Conservation (phyloP, 2,329 filamentous ascomycete genomes). For the Cyanodermella asteris region DNA sequence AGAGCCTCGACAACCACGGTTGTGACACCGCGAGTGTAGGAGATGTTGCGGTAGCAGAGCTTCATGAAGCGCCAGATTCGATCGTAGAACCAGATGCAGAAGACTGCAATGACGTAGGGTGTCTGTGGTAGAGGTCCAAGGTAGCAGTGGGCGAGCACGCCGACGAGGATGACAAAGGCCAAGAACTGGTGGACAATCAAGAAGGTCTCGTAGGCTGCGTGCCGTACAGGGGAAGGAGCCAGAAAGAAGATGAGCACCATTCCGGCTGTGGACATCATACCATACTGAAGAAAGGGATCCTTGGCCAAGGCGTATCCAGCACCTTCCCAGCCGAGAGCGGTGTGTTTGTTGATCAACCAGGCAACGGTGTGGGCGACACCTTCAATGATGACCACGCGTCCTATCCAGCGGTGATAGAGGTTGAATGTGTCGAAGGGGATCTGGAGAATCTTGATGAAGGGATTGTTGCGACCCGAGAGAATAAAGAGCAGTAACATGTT, state of each 20-base stretch:
- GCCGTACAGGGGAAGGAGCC: slow-evolving; percentile 21
- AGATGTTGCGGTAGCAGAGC: slow-evolving; percentile 42
- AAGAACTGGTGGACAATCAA: slow-evolving; percentile 24
- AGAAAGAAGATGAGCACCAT: slow-evolving; percentile 21
- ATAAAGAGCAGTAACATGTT: slow-evolving; percentile 87
- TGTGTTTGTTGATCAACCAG: slow-evolving; percentile 56
- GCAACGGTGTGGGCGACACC: slow-evolving; percentile 46
- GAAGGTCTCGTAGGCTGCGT: slow-evolving; percentile 26
- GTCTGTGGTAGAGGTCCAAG: slow-evolving; percentile 48
- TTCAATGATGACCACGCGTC: slow-evolving; percentile 52
- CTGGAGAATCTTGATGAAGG: slow-evolving; percentile 56
- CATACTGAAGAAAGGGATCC: slow-evolving; percentile 21
- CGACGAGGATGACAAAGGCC: slow-evolving; percentile 20
- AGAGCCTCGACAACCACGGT: slow-evolving; percentile 45
- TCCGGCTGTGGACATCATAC: slow-evolving; percentile 20
- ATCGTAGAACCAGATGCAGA: slow-evolving; percentile 57
- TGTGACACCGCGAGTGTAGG: slow-evolving; percentile 31
- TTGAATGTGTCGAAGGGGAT: slow-evolving; percentile 97
- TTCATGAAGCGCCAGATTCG: slow-evolving; percentile 40
- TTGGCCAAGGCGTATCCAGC: slow-evolving; percentile 19
- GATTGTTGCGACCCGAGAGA: slow-evolving; percentile 81
- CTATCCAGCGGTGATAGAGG: slow-evolving; percentile 65
- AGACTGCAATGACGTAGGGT: slow-evolving; percentile 50
- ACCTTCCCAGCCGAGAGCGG: slow-evolving; percentile 40
- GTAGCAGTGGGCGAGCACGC: slow-evolving; percentile 22